Evolutionary conservation across 805 yeast species (phyloP).

Genomic region (Metschnikowia kofuensis): DNA sequence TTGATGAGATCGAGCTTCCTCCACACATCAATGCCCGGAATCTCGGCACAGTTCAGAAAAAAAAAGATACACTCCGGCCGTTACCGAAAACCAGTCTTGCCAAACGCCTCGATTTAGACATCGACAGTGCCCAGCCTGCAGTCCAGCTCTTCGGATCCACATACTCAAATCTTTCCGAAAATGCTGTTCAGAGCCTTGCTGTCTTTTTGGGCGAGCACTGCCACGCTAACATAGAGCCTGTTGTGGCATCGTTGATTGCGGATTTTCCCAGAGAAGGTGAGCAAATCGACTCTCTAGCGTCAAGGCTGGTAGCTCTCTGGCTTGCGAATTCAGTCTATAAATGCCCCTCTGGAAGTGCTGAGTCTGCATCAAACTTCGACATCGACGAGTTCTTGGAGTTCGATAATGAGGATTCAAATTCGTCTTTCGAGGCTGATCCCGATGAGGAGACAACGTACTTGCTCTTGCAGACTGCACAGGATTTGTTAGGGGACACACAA

Average conservation of each 20-base stretch:
- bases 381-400: slow-evolving; percentile 21
- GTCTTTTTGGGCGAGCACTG: slow-evolving; percentile 7
- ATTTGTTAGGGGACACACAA: slow-evolving; percentile 36
- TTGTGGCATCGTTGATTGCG: slow-evolving; percentile 14
- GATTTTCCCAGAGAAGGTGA: neutral
- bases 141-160: slow-evolving; percentile 15
- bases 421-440: neutral
- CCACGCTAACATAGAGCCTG: slow-evolving; percentile 1
- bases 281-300: neutral
- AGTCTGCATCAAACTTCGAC: slow-evolving; percentile 1
- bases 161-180: slow-evolving; percentile 23
- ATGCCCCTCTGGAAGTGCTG: neutral
- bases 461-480: slow-evolving; percentile 37
- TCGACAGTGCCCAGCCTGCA: neutral
- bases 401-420: slow-evolving; percentile 1
- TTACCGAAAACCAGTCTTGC: neutral
- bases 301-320: slow-evolving; percentile 27
- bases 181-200: slow-evolving; percentile 14
- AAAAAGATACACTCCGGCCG: neutral
- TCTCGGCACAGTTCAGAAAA: slow-evolving; percentile 17
- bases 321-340: slow-evolving; percentile 24
- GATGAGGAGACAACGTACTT: slow-evolving; percentile 30
- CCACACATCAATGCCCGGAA: slow-evolving; percentile 33
- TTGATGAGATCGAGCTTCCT: slow-evolving; percentile 38
- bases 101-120: slow-evolving; percentile 7